These are phyloP conservation scores for Gentiana macrophylla DNA, from an alignment of 257 asterid genomes.

Conservation along the genomic window DNA sequence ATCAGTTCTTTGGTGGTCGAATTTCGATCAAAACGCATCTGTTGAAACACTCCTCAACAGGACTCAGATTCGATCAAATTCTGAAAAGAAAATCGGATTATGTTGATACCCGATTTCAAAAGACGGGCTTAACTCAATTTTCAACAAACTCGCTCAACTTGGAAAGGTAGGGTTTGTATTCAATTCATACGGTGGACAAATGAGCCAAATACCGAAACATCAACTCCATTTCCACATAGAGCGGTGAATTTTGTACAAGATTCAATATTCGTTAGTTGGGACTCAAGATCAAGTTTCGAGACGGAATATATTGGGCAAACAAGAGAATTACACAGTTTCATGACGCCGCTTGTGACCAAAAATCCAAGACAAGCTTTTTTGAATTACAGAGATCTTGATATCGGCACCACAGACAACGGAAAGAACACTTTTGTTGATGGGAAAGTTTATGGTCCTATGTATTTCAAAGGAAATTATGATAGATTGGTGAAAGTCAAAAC, in stretches of 20 bases:
- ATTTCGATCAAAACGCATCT: constrained; percentile 6
- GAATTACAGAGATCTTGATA: constrained; percentile 19
- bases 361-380: constrained; percentile 19
- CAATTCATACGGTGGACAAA: constrained; percentile 27
- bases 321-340: constrained; percentile 11
- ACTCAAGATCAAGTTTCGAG: constrained; percentile 4
- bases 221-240: constrained; percentile 30
- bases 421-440: constrained; percentile 6
- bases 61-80: constrained; percentile 1
- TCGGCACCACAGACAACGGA: constrained; percentile 4
- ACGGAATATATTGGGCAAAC: not conserved
- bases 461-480: constrained; percentile 3
- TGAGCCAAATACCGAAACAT: constrained; percentile 18
- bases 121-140: constrained; percentile 1
- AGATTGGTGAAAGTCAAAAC: too few relatives aligned
- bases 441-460: constrained; percentile 9
- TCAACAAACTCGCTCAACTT: constrained; percentile 6
- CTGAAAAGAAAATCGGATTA: constrained; percentile 20
- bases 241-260: constrained; percentile 19
- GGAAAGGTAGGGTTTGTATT: constrained; percentile 15
- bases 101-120: constrained; percentile 8
- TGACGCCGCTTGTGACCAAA: constrained; percentile 19
- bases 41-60: constrained; percentile 3
- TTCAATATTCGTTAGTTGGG: constrained; percentile 23
- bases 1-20: constrained; percentile 16